Base-by-base conservation (phyloP, 305 asterid genomes). In the Striga hermonthica region DNA sequence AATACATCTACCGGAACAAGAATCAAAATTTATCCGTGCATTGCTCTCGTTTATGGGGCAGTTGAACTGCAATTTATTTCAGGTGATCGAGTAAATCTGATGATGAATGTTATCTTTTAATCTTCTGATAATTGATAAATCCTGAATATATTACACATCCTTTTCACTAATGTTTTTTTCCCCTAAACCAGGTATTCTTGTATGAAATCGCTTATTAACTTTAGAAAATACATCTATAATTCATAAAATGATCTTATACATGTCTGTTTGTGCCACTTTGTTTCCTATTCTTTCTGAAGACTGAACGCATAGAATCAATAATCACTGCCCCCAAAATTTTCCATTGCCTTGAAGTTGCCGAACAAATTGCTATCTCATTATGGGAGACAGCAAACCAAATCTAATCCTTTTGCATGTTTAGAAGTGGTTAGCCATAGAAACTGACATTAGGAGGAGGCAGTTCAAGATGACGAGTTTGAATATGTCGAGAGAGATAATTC, bases 291-390 rank as follows among this genome's bases (percentile, higher is more conserved):
- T 74, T 71, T 63, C 84, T 71, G 76, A 72, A 75, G 67, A 74
- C 84, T 71, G 76, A 70, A 75, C 67, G 76, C 79, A 60, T 76
- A 73, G 64, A 70, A 65, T 50, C 62, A 60, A 56, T 61, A 62
- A 72, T 73, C 61, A 72, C 76, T 56, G 84, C 84, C 89, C 78
- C 80, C 79, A 75, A 81, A 80, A 77, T 66, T 62, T 72, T 69
- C 70, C 59, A 67, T 68, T 73, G 73, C 70, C 54, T 70, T 70
- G 72, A 75, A 75, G 77, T 75, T 75, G 72, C 70, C 71, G 67
- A 75, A 62, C 56, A 65, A 60, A 64, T 67, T 55, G 73, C 69
- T 57, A 62, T 76, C 90, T 78, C 76, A 39, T 5, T 70, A 54
- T 67, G 79, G 78, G 78, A 75, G 80, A 73, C 72, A 64, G 28